Evolutionary conservation across 1,284 basidiomycete species (phyloP).

Genomic region (Fomitopsis pinicola): DNA sequence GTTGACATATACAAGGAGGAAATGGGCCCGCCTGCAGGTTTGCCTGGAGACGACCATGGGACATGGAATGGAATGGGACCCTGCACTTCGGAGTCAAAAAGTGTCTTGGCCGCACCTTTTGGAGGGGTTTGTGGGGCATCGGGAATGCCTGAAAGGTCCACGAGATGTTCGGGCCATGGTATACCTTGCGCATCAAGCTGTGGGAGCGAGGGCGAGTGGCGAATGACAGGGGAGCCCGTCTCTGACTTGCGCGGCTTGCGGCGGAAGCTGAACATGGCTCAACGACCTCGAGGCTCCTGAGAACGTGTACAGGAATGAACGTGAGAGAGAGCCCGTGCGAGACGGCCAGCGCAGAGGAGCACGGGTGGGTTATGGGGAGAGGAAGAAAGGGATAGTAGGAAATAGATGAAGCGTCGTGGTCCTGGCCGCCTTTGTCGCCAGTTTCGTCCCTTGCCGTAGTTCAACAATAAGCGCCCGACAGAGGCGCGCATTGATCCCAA

Average conservation of each 20-base stretch:
- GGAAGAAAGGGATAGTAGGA: background rate
- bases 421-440: background rate
- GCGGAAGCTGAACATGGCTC: conserved; percentile 69
- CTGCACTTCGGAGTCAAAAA: conserved; percentile 45
- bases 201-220: conserved; percentile 71
- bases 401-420: background rate
- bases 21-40: conserved; percentile 41
- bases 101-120: conserved; percentile 64
- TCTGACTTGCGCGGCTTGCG: conserved; percentile 49
- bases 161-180: conserved; percentile 75
- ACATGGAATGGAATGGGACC: conserved; percentile 71
- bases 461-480: background rate
- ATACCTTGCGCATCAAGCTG: conserved; percentile 67
- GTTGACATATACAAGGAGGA: conserved; percentile 62
- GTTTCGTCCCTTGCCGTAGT: background rate
- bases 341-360: conserved; percentile 18
- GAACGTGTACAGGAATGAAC: conserved; percentile 10
- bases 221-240: conserved; percentile 41
- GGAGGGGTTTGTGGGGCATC: conserved; percentile 35
- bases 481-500: background rate
- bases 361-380: background rate
- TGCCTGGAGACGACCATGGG: conserved; percentile 56
- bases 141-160: conserved; percentile 62
- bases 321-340: conserved; percentile 3
- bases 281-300: conserved; percentile 4